These are phyloP conservation scores for Candida silvicultrix DNA, from an alignment of 805 yeast species.

Conservation along the genomic window DNA sequence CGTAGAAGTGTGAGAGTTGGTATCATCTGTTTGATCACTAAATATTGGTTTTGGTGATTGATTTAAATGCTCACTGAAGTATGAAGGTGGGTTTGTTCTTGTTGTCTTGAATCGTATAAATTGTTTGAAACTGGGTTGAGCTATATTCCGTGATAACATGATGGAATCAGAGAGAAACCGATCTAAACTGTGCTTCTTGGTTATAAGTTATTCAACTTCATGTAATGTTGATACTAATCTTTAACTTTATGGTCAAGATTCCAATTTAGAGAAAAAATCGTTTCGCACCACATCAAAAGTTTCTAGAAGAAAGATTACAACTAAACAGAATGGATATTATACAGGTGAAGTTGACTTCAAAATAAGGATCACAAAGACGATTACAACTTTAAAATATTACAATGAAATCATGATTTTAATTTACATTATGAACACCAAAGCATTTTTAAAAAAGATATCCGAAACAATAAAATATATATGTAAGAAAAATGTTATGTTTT, in stretches of 20 bases:
- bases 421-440: not conserved
- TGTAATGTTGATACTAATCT: too few species aligned
- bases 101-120: conserved; percentile 1
- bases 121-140: not conserved
- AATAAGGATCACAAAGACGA: too few species aligned
- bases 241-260: too few species aligned
- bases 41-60: not conserved
- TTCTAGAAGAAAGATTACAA: too few species aligned
- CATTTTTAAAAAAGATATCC: not conserved
- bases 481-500: not conserved
- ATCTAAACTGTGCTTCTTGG: too few species aligned
- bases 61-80: conserved; percentile 12
- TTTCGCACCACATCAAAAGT: too few species aligned
- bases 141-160: not conserved
- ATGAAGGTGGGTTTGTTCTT: conserved; percentile 14
- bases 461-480: not conserved
- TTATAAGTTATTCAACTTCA: too few species aligned
- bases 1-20: not conserved
- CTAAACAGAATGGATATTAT: too few species aligned
- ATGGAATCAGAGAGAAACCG: too few species aligned
- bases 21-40: not conserved
- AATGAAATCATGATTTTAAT: not conserved
- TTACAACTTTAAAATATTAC: not conserved
- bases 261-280: too few species aligned
- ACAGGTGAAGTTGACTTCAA: too few species aligned